Conservation (phyloP, 768 basidiomycete species). For the Melanogaster broomeanus region DNA sequence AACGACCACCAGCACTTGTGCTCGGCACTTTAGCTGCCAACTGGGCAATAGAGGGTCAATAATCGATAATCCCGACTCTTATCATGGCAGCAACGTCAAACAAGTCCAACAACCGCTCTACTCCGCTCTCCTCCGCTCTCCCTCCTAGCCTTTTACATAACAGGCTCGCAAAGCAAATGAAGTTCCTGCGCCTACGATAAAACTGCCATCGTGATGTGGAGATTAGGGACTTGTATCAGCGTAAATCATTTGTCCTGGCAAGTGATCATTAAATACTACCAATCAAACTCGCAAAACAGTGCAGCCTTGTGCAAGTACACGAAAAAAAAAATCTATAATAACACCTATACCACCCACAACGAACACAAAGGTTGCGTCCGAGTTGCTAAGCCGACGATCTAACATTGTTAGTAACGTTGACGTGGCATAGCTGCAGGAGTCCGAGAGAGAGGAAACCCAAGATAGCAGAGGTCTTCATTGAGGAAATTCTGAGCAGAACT, state of each 20-base stretch:
- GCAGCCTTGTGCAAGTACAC: not conserved
- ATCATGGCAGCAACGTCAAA: too few relatives aligned
- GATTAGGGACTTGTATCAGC: not conserved
- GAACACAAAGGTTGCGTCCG: not conserved
- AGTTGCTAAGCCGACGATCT: not conserved
- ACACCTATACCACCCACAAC: not conserved
- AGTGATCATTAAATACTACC: not conserved
- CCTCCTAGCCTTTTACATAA: too few relatives aligned
- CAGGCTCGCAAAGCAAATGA: too few relatives aligned
- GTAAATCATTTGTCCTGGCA: not conserved
- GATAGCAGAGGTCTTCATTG: not conserved
- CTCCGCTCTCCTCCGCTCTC: not conserved
- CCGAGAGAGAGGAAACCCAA: too few relatives aligned
- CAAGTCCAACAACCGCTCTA: not conserved
- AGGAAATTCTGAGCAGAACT: too few relatives aligned
- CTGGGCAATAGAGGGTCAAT: too few relatives aligned
- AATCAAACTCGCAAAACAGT: not conserved
- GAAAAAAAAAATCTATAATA: not conserved
- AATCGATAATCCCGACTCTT: too few relatives aligned
- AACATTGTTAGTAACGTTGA: too few relatives aligned
- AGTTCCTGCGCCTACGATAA: too few relatives aligned
- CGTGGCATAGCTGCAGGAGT: conserved; percentile 6
- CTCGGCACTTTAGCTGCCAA: too few relatives aligned
- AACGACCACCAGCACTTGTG: too few relatives aligned
- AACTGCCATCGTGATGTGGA: not conserved